Conservation (phyloP, 2,329 filamentous ascomycete genomes). For the Capronia coronata region DNA sequence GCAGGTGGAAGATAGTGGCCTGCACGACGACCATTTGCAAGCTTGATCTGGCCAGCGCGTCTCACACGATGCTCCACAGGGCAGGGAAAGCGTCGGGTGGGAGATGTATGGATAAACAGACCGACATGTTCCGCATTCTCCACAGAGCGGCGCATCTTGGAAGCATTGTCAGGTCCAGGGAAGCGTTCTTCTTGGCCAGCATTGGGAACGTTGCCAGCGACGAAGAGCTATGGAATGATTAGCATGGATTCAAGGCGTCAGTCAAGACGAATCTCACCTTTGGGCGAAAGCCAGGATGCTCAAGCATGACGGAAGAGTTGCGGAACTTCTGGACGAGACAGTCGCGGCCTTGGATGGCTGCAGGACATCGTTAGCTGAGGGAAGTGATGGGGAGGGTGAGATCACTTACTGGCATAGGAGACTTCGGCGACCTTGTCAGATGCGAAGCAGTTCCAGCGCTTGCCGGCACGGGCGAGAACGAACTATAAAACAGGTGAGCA, state of each 20-base stretch:
- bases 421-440: conserved; percentile 82
- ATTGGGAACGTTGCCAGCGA: conserved; percentile 44
- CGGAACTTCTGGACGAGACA: conserved; percentile 91
- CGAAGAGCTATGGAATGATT: conserved; percentile 44
- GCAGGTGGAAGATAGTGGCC: conserved; percentile 19
- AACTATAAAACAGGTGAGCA: conserved; percentile 59
- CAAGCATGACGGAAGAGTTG: conserved; percentile 93
- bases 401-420: conserved; percentile 79
- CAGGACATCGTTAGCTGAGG: conserved; percentile 11
- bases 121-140: conserved; percentile 82
- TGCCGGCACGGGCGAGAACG: conserved; percentile 61
- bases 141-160: conserved; percentile 79
- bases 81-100: not conserved
- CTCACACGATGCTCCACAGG: not conserved
- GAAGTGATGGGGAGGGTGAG: not conserved
- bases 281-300: conserved; percentile 72
- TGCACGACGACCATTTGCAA: conserved; percentile 1
- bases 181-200: conserved; percentile 69
- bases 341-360: conserved; percentile 86
- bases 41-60: conserved; percentile 3
- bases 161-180: conserved; percentile 72
- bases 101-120: conserved; percentile 38
- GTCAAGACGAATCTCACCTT: conserved; percentile 51
- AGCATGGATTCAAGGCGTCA: conserved; percentile 6
- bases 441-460: conserved; percentile 71